phyloP scores from a whole-genome alignment of 352 stramenopile genomes.

The Peronosclerospora sorghi region DNA sequence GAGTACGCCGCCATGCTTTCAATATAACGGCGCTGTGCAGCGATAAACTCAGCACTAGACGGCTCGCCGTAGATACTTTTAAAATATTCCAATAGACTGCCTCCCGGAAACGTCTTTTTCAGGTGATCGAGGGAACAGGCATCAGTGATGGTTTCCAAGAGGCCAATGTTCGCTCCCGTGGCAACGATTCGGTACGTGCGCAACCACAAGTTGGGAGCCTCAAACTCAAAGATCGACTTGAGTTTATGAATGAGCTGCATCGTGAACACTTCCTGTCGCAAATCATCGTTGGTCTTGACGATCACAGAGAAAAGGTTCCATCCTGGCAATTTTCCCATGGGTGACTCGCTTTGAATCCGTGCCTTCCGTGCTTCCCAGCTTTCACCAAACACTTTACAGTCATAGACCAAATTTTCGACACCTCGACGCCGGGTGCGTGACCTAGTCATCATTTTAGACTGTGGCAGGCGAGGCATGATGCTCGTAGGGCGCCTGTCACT shows the following conservation, averaged over 20 bases:
- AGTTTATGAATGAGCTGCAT: slow-evolving; percentile 95
- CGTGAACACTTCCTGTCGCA: slow-evolving; percentile 95
- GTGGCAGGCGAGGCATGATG: slow-evolving; percentile 18
- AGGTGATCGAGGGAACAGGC: slow-evolving; percentile 93
- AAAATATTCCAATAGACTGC: slow-evolving; percentile 88
- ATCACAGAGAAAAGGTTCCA: slow-evolving; percentile 92
- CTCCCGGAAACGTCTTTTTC: slow-evolving; percentile 88
- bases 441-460: slow-evolving; percentile 16
- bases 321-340: slow-evolving; percentile 60
- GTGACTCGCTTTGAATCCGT: slow-evolving; percentile 57
- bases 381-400: slow-evolving; percentile 69
- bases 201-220: slow-evolving; percentile 87
- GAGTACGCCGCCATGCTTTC: slow-evolving; percentile 94
- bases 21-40: slow-evolving; percentile 90
- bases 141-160: slow-evolving; percentile 94
- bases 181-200: slow-evolving; percentile 92
- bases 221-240: slow-evolving; percentile 90
- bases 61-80: slow-evolving; percentile 38
- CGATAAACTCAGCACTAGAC: slow-evolving; percentile 27
- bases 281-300: slow-evolving; percentile 96
- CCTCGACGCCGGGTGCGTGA: slow-evolving; percentile 14
- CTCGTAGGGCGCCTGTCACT: slow-evolving; percentile 7
- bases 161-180: slow-evolving; percentile 87
- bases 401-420: slow-evolving; percentile 67
- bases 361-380: slow-evolving; percentile 52